These are phyloP conservation scores for Alliaria petiolata DNA, from an alignment of 345 rosid species.

Conservation along the genomic window DNA sequence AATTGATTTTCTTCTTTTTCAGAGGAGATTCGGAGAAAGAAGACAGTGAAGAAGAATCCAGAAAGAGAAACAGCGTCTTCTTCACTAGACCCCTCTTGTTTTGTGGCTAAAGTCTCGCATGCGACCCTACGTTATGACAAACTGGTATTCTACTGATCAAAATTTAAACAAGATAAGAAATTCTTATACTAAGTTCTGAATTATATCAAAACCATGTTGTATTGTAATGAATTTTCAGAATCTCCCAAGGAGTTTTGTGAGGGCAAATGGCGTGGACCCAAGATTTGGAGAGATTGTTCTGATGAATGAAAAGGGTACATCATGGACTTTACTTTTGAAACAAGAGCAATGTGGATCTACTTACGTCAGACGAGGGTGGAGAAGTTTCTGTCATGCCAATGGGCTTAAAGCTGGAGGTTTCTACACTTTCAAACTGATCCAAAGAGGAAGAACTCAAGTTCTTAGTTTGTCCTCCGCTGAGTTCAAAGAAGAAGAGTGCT, in stretches of 20 bases:
- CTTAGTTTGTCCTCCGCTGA: too few species aligned
- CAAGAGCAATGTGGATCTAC: too few species aligned
- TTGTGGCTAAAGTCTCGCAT: neutral
- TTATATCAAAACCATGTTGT: neutral
- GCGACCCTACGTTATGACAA: neutral
- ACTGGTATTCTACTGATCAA: neutral
- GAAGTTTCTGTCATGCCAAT: too few species aligned
- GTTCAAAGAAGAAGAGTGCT: too few species aligned
- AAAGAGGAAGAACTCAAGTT: too few species aligned
- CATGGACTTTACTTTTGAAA: neutral
- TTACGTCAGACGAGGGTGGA: too few species aligned
- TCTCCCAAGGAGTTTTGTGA: neutral
- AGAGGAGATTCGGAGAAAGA: too few species aligned
- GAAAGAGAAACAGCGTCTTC: neutral
- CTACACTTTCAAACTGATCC: too few species aligned
- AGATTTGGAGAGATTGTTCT: conserved; percentile 4
- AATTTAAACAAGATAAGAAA: neutral
- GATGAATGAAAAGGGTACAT: neutral
- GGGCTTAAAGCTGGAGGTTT: too few species aligned
- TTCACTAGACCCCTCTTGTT: neutral
- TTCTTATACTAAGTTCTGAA: neutral
- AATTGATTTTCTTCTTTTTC: neutral
- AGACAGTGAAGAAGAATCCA: too few species aligned
- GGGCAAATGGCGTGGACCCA: neutral
- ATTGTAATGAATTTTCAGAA: neutral